These are phyloP conservation scores for Metschnikowia cubensis DNA, from an alignment of 805 yeast species.

Conservation along the genomic window DNA sequence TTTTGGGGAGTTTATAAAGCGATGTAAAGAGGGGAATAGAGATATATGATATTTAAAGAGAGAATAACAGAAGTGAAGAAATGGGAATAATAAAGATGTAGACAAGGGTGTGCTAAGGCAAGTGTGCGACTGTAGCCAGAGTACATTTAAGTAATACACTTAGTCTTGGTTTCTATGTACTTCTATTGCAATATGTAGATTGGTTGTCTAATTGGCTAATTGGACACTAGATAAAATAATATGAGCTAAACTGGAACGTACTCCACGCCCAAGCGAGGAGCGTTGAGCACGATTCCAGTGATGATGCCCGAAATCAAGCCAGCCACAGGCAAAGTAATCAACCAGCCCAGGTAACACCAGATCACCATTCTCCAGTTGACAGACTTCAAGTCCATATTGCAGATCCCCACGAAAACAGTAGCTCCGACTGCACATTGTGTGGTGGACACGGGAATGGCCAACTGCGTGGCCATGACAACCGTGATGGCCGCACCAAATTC, in stretches of 20 bases:
- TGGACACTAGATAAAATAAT: too few relatives aligned
- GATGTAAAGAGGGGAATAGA: too few relatives aligned
- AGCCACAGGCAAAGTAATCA: constrained; percentile 68
- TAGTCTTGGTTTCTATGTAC: too few relatives aligned
- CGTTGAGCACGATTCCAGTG: constrained; percentile 59
- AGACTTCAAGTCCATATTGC: constrained; percentile 58
- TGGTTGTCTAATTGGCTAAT: too few relatives aligned
- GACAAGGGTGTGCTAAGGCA: too few relatives aligned
- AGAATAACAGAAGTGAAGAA: too few relatives aligned
- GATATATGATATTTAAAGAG: too few relatives aligned
- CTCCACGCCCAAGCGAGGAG: constrained; percentile 45
- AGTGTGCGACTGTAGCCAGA: too few relatives aligned
- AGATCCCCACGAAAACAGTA: constrained; percentile 69
- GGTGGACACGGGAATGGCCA: constrained; percentile 69
- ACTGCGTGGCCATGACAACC: constrained; percentile 69
- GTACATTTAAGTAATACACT: too few relatives aligned
- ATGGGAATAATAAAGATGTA: too few relatives aligned
- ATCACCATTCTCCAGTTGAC: constrained; percentile 76
- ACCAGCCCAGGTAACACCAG: constrained; percentile 72
- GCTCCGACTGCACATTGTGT: constrained; percentile 80
- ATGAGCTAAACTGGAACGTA: constrained; percentile 17
- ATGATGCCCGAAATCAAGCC: constrained; percentile 67
- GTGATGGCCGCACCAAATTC: constrained; percentile 79
- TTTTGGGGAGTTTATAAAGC: too few relatives aligned
- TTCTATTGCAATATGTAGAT: too few relatives aligned